phyloP scores from a whole-genome alignment of 805 yeast genomes.

The Candida glaebosa region DNA sequence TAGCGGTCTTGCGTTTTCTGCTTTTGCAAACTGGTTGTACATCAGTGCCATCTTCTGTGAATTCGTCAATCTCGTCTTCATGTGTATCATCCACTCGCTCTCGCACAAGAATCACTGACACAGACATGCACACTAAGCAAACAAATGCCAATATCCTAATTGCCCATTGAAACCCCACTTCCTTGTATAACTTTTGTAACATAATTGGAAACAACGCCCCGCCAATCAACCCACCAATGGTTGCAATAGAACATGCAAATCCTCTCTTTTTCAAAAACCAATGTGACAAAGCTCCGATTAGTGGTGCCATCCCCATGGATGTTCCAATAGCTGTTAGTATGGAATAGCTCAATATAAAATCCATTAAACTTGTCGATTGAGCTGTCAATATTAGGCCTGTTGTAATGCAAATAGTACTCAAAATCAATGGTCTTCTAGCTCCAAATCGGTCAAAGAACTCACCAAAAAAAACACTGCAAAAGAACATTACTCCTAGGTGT shows the following conservation, averaged over 20 bases:
- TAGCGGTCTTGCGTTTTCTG: not conserved
- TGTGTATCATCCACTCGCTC: conserved; percentile 14
- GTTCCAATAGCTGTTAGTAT: conserved; percentile 26
- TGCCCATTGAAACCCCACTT: conserved; percentile 28
- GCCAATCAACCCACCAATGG: conserved; percentile 29
- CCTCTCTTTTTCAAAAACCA: conserved; percentile 25
- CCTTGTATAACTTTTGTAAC: conserved; percentile 20
- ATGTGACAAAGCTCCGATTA: conserved; percentile 25
- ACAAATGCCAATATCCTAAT: conserved; percentile 22
- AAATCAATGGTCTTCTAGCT: conserved; percentile 17
- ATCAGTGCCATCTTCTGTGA: not conserved
- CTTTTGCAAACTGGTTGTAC: not conserved
- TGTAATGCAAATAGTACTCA: conserved; percentile 18
- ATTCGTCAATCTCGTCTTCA: too few species aligned
- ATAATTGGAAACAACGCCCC: conserved; percentile 25
- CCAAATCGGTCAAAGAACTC: conserved; percentile 27
- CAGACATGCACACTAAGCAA: conserved; percentile 15
- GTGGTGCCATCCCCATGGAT: conserved; percentile 26
- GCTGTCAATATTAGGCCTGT: conserved; percentile 25
- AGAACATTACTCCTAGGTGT: conserved; percentile 27
- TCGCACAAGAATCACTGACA: conserved; percentile 15
- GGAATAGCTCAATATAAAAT: conserved; percentile 25
- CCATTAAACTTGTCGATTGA: conserved; percentile 19
- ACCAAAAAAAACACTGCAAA: conserved; percentile 29
- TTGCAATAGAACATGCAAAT: conserved; percentile 24